These are phyloP conservation scores for Secale cereale DNA, from an alignment of 176 grass and related monocot genomes.

Conservation along the genomic window DNA sequence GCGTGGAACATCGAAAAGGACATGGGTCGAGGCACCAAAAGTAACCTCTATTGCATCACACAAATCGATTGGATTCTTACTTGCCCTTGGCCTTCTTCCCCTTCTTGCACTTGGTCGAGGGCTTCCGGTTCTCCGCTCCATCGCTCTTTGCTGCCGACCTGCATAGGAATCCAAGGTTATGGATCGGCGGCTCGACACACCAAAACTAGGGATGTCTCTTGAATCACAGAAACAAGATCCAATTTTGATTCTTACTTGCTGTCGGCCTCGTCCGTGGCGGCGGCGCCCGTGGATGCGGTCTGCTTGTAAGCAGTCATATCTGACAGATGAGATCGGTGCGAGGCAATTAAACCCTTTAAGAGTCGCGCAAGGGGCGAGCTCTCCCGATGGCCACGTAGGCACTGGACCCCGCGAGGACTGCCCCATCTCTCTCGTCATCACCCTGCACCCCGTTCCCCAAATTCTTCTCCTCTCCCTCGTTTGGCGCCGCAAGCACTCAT, in stretches of 20 bases:
- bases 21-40: neutral
- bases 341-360: too few species aligned
- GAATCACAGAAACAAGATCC: neutral
- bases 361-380: too few species aligned
- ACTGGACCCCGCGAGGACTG: too few species aligned
- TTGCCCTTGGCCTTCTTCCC: neutral
- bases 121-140: neutral
- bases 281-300: neutral
- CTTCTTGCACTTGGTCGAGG: neutral
- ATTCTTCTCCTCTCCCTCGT: too few species aligned
- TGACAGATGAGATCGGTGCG: neutral
- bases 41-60: neutral
- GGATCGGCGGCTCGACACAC: neutral
- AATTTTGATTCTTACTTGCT: neutral
- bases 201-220: neutral
- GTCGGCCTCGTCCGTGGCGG: neutral
- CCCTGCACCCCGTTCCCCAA: too few species aligned
- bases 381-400: too few species aligned
- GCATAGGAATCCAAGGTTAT: neutral
- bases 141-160: neutral
- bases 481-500: too few species aligned
- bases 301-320: neutral
- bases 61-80: neutral
- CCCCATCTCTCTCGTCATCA: too few species aligned
- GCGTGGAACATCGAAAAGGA: neutral